Base-by-base conservation (phyloP, 495 filamentous ascomycete genomes). In the Amorphotheca resinae region DNA sequence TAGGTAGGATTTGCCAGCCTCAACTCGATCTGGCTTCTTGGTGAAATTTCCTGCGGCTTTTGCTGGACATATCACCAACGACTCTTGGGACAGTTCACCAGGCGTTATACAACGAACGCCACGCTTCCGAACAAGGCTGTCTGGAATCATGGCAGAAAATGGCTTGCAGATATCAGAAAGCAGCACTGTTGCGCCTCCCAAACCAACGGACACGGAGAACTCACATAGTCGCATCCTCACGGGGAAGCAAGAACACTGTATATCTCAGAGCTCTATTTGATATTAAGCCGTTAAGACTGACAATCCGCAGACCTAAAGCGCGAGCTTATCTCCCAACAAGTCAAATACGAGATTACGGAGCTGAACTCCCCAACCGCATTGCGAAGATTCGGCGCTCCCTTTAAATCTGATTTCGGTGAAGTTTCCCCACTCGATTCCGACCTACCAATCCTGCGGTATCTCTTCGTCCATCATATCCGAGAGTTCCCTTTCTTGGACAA, bases 221-320 rank as follows among this genome's bases (percentile, higher is more conserved):
- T 9, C 15, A 20, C 15, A 37, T 22, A 42, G 38, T 4, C 44
- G 49, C 46, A 54, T 56, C 22, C 64, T 98, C 49, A 94, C 87
- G 1, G 91, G 91, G 44, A 96, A 94, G 64, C 93, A 98, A 72
- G 91, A 98, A 62, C 93, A 98, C 59, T 98, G 88, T 95, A 61
- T 45, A 79, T 62, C 37, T 15, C 9, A 12, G 9, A 21, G 9
- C 3, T 8, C 2, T 23, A 8, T 23, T 26, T 23, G 18, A 31
- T 30, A 18, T 22, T 30, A 38, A 38, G 26, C 38, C 28, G 38
- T 12, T 18, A 28, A 3, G 36, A 22, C 22, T 43, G 22, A 45
- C 34, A n/a, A 30, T 6, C 30, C 12, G n/a, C 58, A 95, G 88
- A 98, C 58, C 76, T 98, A 39, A 98, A 98, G 63, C 80, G 91